These are phyloP conservation scores for Sequoiadendron giganteum DNA, from an alignment of 75 land plant species.

Conservation along the genomic window DNA sequence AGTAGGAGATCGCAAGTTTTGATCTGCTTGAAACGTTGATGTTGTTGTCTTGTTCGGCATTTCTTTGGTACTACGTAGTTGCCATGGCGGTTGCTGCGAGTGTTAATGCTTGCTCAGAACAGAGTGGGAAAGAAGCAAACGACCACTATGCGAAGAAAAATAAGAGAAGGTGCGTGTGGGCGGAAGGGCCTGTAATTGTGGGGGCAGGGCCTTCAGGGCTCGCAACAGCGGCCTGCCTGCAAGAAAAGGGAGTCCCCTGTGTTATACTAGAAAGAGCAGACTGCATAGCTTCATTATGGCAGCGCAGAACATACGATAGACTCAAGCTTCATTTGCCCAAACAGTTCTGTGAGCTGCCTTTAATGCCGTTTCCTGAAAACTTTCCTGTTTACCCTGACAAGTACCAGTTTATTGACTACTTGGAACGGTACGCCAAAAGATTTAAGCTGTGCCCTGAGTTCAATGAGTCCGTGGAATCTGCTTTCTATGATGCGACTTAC, in stretches of 20 bases:
- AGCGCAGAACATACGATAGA: constrained; percentile 62
- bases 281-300: constrained; percentile 84
- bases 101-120: neutral
- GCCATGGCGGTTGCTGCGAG: neutral
- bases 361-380: constrained; percentile 47
- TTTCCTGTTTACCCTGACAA: constrained; percentile 69
- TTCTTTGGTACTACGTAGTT: neutral
- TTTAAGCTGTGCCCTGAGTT: constrained; percentile 34
- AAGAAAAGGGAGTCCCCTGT: constrained; percentile 31
- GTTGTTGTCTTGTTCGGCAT: neutral
- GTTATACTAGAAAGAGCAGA: constrained; percentile 55
- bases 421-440: constrained; percentile 26
- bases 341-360: constrained; percentile 67
- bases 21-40: neutral
- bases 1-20: neutral
- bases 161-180: neutral
- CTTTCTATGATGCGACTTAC: constrained; percentile 16
- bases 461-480: constrained; percentile 31
- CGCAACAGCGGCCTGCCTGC: constrained; percentile 66
- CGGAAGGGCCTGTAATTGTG: neutral
- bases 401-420: constrained; percentile 39
- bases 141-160: neutral
- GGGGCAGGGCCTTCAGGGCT: constrained; percentile 19
- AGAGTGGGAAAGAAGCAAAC: neutral
- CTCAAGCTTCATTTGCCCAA: constrained; percentile 81